Percentiles rank a stretch among this genome's conserved stretches.
These are phyloP conservation scores for Toxoplasma gondii DNA, from an alignment of 169 alveolate species.

Conservation along the genomic window DNA sequence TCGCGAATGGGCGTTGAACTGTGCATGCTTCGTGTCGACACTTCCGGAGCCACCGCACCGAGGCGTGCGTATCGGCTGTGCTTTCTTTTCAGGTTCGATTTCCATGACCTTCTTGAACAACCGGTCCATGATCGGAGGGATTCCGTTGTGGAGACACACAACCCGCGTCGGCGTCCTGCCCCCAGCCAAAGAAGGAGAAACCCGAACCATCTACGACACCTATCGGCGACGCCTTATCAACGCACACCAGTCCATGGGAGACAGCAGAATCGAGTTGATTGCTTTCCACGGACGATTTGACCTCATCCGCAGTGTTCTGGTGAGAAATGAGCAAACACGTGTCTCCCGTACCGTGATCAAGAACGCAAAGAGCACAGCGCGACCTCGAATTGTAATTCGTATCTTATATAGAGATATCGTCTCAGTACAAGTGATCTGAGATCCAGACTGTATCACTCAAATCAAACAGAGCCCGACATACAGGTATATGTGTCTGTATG, in stretches of 20 bases:
- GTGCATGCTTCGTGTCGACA: too few relatives aligned
- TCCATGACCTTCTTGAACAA: conserved; percentile 33
- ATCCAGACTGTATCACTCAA: background rate
- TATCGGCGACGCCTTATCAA: background rate
- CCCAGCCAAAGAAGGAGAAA: background rate
- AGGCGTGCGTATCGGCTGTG: too few relatives aligned
- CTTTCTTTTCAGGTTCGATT: background rate
- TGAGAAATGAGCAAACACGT: too few relatives aligned
- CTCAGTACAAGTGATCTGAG: background rate
- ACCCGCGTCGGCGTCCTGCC: conserved; percentile 29
- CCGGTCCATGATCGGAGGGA: conserved; percentile 40
- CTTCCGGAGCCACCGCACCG: too few relatives aligned
- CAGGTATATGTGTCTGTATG: too few relatives aligned
- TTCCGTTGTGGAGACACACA: conserved; percentile 18
- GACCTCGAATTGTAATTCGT: background rate
- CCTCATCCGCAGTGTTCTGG: conserved; percentile 26
- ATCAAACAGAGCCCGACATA: too few relatives aligned
- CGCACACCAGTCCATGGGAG: conserved; percentile 23
- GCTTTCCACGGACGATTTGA: background rate
- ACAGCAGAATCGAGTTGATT: conserved; percentile 27
- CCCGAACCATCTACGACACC: background rate
- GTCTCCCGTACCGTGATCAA: too few relatives aligned
- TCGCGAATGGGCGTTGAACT: too few relatives aligned
- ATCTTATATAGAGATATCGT: background rate
- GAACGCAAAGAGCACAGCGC: too few relatives aligned